Evolutionary conservation across 331 rosid species (phyloP), one percentile per base, ranked within the genome.

Genomic region (Pyrus hybrid): DNA sequence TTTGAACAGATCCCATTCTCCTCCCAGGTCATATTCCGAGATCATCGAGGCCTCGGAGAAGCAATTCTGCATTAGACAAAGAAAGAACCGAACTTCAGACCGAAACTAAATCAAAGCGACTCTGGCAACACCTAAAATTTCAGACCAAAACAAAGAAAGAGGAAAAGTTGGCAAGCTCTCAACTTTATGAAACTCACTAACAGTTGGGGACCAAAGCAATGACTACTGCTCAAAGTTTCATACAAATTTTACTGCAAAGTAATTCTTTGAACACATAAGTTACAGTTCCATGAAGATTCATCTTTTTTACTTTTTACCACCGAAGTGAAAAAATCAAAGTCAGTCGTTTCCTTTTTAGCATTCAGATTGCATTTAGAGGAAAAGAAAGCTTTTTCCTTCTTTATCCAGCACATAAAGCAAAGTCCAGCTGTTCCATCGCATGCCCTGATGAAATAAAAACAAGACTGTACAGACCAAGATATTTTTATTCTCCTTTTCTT

Each of bases 1-100:
- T 77, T 91, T 90, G 83, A 95, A 95, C 29, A 95, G 88, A 85
- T 91, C 98, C 61, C 99, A 96, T 75, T 95, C 98, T 41, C 85
- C 96, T 75, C 91, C 97, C 85, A 88, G 81, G 81, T 95, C 99
- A 81, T 86, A 95, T 47, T 92, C 98, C 5, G 85, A 84, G 69
- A 95, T 85, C 79, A 78, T 87, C 79, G 89, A 87, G 51, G 79
- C 76, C 78, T 87, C 90, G 75, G 85, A 51, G 78, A 88, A 47
- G 85, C 81, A 84, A 79, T 83, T 76, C 96, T 92, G 88, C 78
- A 79, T 37, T 63, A 76, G 58, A 53, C 58, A 72, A 63, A 51
- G 57, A 18, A 51, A 51, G 6, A 51, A 51, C 57, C 0, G 9
- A 18, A 51, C 57, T 51, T 51, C 21, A 51, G 57, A 51, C 21